These are phyloP conservation scores for Zygotorulaspora danielsina DNA, from an alignment of 805 yeast species.

Conservation along the genomic window DNA sequence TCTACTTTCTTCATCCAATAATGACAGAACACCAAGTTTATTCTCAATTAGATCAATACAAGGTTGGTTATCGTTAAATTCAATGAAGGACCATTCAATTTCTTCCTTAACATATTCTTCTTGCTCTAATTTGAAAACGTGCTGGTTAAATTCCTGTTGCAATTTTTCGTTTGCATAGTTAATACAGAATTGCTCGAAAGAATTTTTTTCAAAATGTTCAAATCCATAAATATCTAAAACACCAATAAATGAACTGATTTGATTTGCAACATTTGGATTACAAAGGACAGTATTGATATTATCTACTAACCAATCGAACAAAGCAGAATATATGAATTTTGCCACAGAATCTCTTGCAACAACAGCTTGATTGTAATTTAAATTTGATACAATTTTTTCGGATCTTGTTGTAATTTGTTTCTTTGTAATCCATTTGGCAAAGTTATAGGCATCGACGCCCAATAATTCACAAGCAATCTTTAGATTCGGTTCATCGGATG, in stretches of 20 bases:
- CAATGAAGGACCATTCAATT: slow-evolving; percentile 96
- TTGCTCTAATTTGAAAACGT: slow-evolving; percentile 94
- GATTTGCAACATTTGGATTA: slow-evolving; percentile 57
- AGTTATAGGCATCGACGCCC: slow-evolving; percentile 67
- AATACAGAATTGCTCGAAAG: slow-evolving; percentile 96
- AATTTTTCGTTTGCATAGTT: slow-evolving; percentile 95
- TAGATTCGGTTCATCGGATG: slow-evolving; percentile 82
- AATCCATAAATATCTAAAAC: slow-evolving; percentile 97
- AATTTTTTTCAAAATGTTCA: slow-evolving; percentile 90
- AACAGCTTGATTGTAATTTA: slow-evolving; percentile 76
- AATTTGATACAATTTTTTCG: slow-evolving; percentile 82
- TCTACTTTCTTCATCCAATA: slow-evolving; percentile 92
- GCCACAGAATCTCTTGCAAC: slow-evolving; percentile 96
- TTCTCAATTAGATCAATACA: slow-evolving; percentile 90
- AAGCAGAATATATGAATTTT: slow-evolving; percentile 83
- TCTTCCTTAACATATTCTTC: slow-evolving; percentile 90
- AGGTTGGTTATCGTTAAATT: slow-evolving; percentile 94
- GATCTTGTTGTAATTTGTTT: slow-evolving; percentile 90
- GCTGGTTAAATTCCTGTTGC: slow-evolving; percentile 97
- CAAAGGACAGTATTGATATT: slow-evolving; percentile 78
- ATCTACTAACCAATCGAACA: slow-evolving; percentile 92
- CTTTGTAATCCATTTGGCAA: slow-evolving; percentile 89
- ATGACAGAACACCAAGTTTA: slow-evolving; percentile 78
- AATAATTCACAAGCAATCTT: slow-evolving; percentile 78
- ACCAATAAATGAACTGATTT: slow-evolving; percentile 77